Base-by-base conservation (phyloP, 2,329 filamentous ascomycete species). In the Tolypocladium pustulatum region DNA sequence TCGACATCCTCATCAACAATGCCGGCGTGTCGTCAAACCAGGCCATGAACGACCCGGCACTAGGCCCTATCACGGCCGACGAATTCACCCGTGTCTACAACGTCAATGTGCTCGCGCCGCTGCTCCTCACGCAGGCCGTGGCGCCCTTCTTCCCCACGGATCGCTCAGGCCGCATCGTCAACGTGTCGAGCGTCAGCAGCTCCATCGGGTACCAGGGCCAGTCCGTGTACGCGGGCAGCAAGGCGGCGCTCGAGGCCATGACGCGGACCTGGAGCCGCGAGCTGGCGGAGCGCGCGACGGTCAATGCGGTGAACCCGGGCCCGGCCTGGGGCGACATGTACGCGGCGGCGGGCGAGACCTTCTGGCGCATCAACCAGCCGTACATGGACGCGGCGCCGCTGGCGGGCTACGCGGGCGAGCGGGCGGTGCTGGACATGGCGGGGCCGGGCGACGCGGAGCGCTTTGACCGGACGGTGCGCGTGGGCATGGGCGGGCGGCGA, bases 1-100 rank as follows among this genome's bases (percentile, higher is more conserved):
- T 96, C 67, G 90, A 95, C 73, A 90, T 96, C 61, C 77, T 96
- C 57, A 77, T 96, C 77, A 95, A 96, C 81, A 96, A 95, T 71
- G 91, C 91, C 36, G 91, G 90, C 57, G 76, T 86, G 8, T 77
- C 83, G 37, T 75, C 82, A 43, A 93, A 94, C 73, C 82, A 86
- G 65, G 70, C 76, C 32, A 74, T 89, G 30, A 80, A 83, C 56
- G 81, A 88, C 34, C 59, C 70, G 8, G 71, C 83, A 27, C 72
- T 78, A 58, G 71, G 71, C 22, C 75, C 72, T 37, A 82, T 90
- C 62, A 81, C 80, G 4, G 68, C 78, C 7, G 78, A 79, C 15
- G 82, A 91, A 66, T 95, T 92, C 74, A 79, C 85, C 51, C 76
- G 80, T 65, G 85, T 88, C 59, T 95, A 90, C 76, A 81, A 82